Conservation (phyloP, 2,329 filamentous ascomycete species). For the Colletotrichum godetiae region DNA sequence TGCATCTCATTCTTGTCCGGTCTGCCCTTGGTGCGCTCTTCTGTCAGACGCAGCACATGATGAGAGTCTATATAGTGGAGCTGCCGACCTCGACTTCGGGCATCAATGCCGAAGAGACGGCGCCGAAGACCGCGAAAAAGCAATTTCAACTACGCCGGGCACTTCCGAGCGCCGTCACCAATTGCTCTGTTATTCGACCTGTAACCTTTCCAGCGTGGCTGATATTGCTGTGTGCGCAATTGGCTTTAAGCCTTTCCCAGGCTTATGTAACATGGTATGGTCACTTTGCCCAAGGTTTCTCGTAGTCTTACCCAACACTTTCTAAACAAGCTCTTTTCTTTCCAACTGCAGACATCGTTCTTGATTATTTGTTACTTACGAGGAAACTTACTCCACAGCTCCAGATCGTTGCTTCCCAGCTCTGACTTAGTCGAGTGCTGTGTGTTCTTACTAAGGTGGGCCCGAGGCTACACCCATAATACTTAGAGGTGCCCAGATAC, state of each 20-base stretch:
- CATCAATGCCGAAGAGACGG: slow-evolving; percentile 23
- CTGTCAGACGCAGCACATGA: background rate
- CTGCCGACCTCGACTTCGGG: slow-evolving; percentile 13
- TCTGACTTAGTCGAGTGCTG: no score
- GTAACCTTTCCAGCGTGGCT: no score
- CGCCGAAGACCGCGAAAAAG: slow-evolving; percentile 1
- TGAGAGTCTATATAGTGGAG: slow-evolving; percentile 33
- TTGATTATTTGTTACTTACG: no score
- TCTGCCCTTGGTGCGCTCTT: slow-evolving; percentile 3
- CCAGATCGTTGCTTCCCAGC: no score
- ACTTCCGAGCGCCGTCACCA: background rate
- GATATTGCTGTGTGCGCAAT: no score
- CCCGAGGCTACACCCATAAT: no score
- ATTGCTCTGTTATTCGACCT: background rate
- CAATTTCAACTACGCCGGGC: background rate
- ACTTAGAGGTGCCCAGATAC: no score
- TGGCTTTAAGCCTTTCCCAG: background rate
- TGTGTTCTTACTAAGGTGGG: no score
- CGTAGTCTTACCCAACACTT: no score
- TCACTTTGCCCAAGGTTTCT: background rate
- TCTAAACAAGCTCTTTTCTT: no score
- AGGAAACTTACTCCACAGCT: no score
- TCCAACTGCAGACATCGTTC: no score
- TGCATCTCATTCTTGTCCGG: background rate
- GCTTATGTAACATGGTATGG: background rate